Percentiles rank a stretch among this genome's conserved stretches.
These are phyloP conservation scores for Talaromyces amestolkiae DNA, from an alignment of 2,329 filamentous ascomycete genomes.

Conservation along the genomic window DNA sequence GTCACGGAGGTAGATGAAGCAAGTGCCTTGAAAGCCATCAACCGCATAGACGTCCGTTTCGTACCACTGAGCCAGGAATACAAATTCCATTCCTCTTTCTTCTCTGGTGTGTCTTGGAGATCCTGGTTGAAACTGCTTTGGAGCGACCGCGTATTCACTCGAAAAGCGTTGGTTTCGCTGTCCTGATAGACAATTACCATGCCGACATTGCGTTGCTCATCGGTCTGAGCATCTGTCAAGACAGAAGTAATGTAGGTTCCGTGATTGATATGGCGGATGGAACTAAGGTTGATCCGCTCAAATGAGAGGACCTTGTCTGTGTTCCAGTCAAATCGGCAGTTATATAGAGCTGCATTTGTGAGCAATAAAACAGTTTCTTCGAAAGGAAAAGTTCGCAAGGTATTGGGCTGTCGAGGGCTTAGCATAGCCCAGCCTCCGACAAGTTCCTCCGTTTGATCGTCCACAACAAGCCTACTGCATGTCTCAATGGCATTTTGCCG, in stretches of 20 bases:
- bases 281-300: constrained; percentile 75
- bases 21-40: constrained; percentile 46
- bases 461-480: constrained; percentile 80
- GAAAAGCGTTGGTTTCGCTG: constrained; percentile 66
- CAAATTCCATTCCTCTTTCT: constrained; percentile 40
- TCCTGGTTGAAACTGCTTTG: constrained; percentile 55
- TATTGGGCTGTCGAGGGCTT: constrained; percentile 70
- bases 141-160: constrained; percentile 83
- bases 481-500: constrained; percentile 87
- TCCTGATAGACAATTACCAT: constrained; percentile 76
- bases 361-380: constrained; percentile 86
- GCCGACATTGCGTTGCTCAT: constrained; percentile 78
- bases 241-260: constrained; percentile 91
- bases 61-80: constrained; percentile 41
- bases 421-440: constrained; percentile 86
- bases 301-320: constrained; percentile 92
- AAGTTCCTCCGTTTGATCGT: constrained; percentile 78
- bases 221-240: constrained; percentile 70
- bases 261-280: constrained; percentile 69
- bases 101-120: constrained; percentile 27
- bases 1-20: constrained; percentile 35
- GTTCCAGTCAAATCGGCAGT: constrained; percentile 91
- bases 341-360: constrained; percentile 80
- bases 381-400: constrained; percentile 68
- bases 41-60: constrained; percentile 31